Evolutionary conservation across 2,329 filamentous ascomycete genomes (phyloP), one percentile per base, ranked within the genome.

Genomic region (Bimuria novae-zelandiae): DNA sequence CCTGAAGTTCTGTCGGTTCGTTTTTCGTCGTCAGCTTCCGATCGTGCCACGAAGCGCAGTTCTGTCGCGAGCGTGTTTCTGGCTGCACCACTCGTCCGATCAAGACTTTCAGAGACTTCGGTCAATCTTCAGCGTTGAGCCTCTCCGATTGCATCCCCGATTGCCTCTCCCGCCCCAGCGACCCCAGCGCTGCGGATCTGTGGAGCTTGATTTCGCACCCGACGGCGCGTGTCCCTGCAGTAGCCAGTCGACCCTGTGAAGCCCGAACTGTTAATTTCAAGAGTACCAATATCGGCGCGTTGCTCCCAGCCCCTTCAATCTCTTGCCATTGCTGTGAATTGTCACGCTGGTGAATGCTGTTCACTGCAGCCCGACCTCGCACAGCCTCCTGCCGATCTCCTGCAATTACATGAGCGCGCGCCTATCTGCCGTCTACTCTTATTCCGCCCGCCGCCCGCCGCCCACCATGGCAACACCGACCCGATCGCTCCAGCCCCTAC

Each of bases 391-490:
- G 37, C 22, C 21, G 32, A 33, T 30, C 40, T 44, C 48, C 49
- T 23, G 42, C 39, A 49, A 37, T 40, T 52, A 39, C 30, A 46
- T n/a, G n/a, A n/a, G n/a, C 53, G 36, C 48, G 39, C 42, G 40
- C 56, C 43, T 50, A 53, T 55, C 46, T 54, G 53, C 50, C 62
- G 42, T 33, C 51, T 47, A 53, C 49, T 61, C 56, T 59, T 60
- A 61, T 57, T 59, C 63, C 66, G 66, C 67, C 62, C 66, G 66
- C 65, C 62, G 49, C 56, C 53, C 49, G 55, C 56, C 62, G 55
- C 58, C 57, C 57, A 62, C 55, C 57, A 71, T 70, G 65, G 61
- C 64, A 49, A 65, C 44, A 14, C 60, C 65, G 33, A 57, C 58
- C 52, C 54, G 51, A 48, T 59, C 56, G 19, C 53, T 55, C 44